Base-by-base conservation (phyloP, 2,329 filamentous ascomycete species). In the Ambrosiella xylebori region DNA sequence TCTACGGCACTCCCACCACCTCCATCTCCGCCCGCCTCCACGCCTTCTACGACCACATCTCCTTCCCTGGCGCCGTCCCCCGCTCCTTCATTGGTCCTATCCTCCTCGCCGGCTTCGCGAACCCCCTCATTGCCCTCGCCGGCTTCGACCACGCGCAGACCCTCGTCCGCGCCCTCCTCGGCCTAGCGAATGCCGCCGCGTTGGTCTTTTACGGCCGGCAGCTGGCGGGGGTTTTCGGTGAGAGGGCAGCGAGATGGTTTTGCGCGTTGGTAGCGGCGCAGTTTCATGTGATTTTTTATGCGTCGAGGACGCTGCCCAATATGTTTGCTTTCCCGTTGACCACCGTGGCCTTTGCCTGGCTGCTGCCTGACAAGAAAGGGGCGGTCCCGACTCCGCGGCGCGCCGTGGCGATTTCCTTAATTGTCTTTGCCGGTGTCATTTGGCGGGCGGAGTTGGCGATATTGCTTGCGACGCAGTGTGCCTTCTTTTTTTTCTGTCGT, bases 221-320 rank as follows among this genome's bases (percentile, higher is more conserved):
- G 1, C 73, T 96, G 27, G 75, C 75, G 38, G 76, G 70, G 47
- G 80, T 82, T 2, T 91, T 85, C 69, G 91, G 93, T 12, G 71
- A 69, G 36, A 74, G 74, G 3, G 79, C 83, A 2, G 85, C 81
- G 3, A 75, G 82, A 58, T 97, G 91, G 89, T 98, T 86, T 72
- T 71, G 85, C 3, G 61, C 87, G 44, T 75, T 97, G 57, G 85
- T 89, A 66, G 79, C 80, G 1, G 84, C 82, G 68, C 91, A 97
- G 69, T 98, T 98, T 66, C 93, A 98, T 71, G 73, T 95, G 61
- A 77, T 93, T 61, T 98, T 88, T 70, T 98, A 98, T 73, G 85
- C 90, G 12, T 93, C 89, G 13, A 78, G 93, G 61, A 93, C 89
- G 1, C 72, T 98, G 63, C 93, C 93, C 1, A 98, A 98, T 68